Base-by-base conservation (phyloP, 768 basidiomycete species). In the Russula brevipes region DNA sequence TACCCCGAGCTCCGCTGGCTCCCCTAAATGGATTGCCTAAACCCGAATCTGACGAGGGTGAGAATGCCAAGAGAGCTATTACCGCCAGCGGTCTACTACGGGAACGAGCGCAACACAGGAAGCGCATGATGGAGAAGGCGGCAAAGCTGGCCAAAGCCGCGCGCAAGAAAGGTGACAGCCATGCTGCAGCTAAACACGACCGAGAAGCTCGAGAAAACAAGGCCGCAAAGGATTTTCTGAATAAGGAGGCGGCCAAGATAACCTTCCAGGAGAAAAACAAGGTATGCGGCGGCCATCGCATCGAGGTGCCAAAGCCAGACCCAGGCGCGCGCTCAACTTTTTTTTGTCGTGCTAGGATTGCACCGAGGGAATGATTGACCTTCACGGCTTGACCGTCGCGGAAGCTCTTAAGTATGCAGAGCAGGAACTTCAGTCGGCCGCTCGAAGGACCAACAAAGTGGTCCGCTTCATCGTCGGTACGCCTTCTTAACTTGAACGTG, bases 391-490 rank as follows among this genome's bases (percentile, higher is more conserved):
- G 57, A 5, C 17, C 14, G 57, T 63, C 9, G 1, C 6, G 8
- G 62, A 63, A n/a, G 62, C 62, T 5, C 12, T 59, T 11, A 9
- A 35, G 10, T n/a, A 33, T 6, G 51, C 45, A 36, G 42, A 35
- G 44, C 38, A 14, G 45, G 30, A 49, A 14, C 3, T 59, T 14
- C n/a, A 24, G 31, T 30, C n/a, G 42, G 62, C 52, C 8, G n/a
- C 10, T 5, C 10, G 5, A 14, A 53, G 51, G 45, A 31, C 11
- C 5, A 5, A 54, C 16, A 16, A n/a, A 12, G 39, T 3, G 12
- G 52, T 63, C n/a, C 57, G 19, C 30, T 63, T 63, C 57, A 63
- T 63, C 31, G 62, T 63, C 19, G 62, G 62, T 63, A 39, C 33
- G 57, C 31, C 19, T 16, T 46, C n/a, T 30, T 14, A 52, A 52